Evolutionary conservation across 2,329 filamentous ascomycete genomes (phyloP).

Genomic region (Hymenoscyphus linearis): DNA sequence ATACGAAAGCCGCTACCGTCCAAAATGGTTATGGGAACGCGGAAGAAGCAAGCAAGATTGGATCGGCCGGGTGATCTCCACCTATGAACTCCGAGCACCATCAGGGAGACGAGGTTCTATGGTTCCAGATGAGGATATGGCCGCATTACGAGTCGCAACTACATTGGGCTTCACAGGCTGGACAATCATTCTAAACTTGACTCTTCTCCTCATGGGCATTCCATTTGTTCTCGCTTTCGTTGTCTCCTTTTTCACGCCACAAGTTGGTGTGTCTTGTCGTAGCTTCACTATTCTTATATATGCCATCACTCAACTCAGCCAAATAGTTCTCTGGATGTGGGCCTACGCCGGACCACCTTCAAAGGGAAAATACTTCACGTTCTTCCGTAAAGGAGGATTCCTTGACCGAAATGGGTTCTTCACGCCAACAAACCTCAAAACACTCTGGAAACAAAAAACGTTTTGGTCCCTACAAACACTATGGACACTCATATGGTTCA

Average conservation of each 20-base stretch:
- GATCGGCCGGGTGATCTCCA: slow-evolving; percentile 13
- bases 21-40: slow-evolving; percentile 17
- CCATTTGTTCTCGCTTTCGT: slow-evolving; percentile 32
- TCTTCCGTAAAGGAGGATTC: slow-evolving; percentile 13
- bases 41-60: slow-evolving; percentile 17
- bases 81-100: slow-evolving; percentile 10
- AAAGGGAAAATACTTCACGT: slow-evolving; percentile 2
- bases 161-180: slow-evolving; percentile 14
- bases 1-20: slow-evolving; percentile 16
- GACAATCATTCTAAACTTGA: slow-evolving; percentile 15
- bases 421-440: slow-evolving; percentile 7
- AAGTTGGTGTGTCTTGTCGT: slow-evolving; percentile 31
- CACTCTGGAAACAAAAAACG: not conserved
- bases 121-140: slow-evolving; percentile 14
- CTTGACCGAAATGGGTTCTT: slow-evolving; percentile 13
- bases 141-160: slow-evolving; percentile 10
- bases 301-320: slow-evolving; percentile 29
- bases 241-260: slow-evolving; percentile 33
- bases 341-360: slow-evolving; percentile 11
- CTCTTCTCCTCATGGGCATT: slow-evolving; percentile 12
- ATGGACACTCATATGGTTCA: slow-evolving; percentile 17
- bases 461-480: slow-evolving; percentile 9
- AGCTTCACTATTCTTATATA: slow-evolving; percentile 34
- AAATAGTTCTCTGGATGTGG: slow-evolving; percentile 24
- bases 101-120: slow-evolving; percentile 1